Evolutionary conservation across 2,329 filamentous ascomycete species (phyloP), one percentile per base, ranked within the genome.

Genomic region (Cordyceps sp.): DNA sequence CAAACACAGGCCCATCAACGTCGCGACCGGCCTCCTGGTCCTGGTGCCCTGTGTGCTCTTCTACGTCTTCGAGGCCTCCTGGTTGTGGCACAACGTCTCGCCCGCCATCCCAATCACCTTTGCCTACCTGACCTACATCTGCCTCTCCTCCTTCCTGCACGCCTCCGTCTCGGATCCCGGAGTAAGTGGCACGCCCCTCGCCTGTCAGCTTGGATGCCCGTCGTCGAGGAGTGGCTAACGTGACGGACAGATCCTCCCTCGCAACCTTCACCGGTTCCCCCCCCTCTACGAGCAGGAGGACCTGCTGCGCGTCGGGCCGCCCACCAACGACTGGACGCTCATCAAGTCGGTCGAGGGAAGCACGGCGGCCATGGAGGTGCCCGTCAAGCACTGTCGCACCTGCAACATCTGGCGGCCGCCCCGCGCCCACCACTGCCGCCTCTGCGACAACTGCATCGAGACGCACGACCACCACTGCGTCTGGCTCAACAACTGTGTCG

Each of bases 401-500:
- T 98, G 90, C 63, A 85, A 85, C 47, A 86, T 98, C 43, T 98
- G 90, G 90, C 80, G 90, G 3, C 90, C 90, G 23, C 86, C 88
- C 19, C 81, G 90, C 36, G 85, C 84, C 36, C 92, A 98, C 50
- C 90, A 98, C 58, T 98, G 90, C 57, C 81, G 90, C 35, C 69
- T 93, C 19, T 98, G 90, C 58, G 88, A 98, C 57, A 94, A 92
- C 53, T 98, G 90, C 52, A 73, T 98, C 37, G 90, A 98, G 55
- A 93, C 85, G 0, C 84, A 94, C 43, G 90, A 98, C 48, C 90
- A 98, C 49, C 90, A 98, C 56, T 98, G 90, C 48, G 86, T 96
- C 13, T 98, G 90, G 90, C 71, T 98, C 40, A 98, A 98, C 59
- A 98, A 98, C 53, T 98, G 90, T 42, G 79, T 98, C 31, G 90